Evolutionary conservation across 2,329 filamentous ascomycete genomes (phyloP).

Genomic region (Phialophora expanda): DNA sequence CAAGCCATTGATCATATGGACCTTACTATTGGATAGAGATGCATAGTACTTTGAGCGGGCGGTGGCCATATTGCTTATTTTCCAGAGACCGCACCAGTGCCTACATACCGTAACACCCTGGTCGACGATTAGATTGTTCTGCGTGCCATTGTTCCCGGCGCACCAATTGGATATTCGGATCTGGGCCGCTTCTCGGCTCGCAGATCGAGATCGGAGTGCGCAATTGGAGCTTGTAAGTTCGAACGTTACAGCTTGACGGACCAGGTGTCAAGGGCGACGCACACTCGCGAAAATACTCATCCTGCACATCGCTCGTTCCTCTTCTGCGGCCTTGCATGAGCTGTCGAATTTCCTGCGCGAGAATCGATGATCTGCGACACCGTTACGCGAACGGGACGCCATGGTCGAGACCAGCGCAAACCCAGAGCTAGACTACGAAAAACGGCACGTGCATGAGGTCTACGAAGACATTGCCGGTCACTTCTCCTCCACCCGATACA

Average conservation of each 20-base stretch:
- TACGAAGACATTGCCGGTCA: conserved; percentile 67
- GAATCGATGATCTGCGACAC: background rate
- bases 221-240: conserved; percentile 12
- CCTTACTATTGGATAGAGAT: background rate
- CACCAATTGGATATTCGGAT: conserved; percentile 5
- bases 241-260: background rate
- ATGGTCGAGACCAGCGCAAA: conserved; percentile 16
- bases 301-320: background rate
- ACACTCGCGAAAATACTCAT: background rate
- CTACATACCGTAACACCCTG: background rate
- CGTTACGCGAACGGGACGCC: background rate
- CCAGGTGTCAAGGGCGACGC: background rate
- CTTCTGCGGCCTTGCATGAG: background rate
- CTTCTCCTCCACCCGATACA: conserved; percentile 63
- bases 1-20: background rate
- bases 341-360: background rate
- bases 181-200: conserved; percentile 19
- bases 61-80: background rate
- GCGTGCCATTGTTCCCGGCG: too few species aligned
- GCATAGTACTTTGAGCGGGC: background rate
- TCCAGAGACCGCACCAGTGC: background rate
- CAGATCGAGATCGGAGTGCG: conserved; percentile 16
- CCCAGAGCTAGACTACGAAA: conserved; percentile 68
- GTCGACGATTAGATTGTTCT: background rate
- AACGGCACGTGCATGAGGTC: conserved; percentile 84